Conservation (phyloP, 495 filamentous ascomycete genomes). For the Hapsidospora chrysogenum region DNA sequence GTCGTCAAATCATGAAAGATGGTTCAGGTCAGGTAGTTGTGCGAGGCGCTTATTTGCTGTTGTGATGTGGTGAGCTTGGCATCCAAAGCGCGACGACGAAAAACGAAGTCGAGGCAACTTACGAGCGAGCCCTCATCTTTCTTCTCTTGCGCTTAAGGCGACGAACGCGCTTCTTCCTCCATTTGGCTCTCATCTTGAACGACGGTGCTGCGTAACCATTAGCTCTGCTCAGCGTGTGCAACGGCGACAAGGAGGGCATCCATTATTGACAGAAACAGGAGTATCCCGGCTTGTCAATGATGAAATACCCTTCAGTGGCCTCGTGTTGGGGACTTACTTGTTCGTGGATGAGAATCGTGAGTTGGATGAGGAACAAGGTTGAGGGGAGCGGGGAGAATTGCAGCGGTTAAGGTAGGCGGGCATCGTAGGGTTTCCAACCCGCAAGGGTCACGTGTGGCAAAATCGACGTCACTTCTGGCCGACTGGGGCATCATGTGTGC, state of each 20-base stretch:
- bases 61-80: too few relatives aligned
- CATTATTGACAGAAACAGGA: neutral
- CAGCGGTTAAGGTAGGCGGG: constrained; percentile 1
- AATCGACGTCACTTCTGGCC: too few relatives aligned
- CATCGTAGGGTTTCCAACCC: neutral
- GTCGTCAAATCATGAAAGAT: constrained; percentile 7
- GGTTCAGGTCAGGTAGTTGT: constrained; percentile 16
- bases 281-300: neutral
- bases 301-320: neutral
- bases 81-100: too few relatives aligned
- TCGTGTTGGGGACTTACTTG: constrained; percentile 1
- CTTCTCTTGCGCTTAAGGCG: constrained; percentile 97
- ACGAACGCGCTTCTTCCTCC: constrained; percentile 98
- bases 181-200: constrained; percentile 92
- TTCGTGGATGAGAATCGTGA: constrained; percentile 5
- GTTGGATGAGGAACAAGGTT: constrained; percentile 4
- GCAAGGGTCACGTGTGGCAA: neutral
- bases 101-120: too few relatives aligned
- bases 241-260: neutral
- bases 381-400: constrained; percentile 3
- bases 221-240: neutral
- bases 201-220: constrained; percentile 1
- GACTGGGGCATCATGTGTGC: too few relatives aligned
- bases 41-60: constrained; percentile 60
- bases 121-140: constrained; percentile 94